These are phyloP conservation scores for Paraphaeosphaeria sporulosa DNA, from an alignment of 2,329 filamentous ascomycete genomes.

Conservation along the genomic window DNA sequence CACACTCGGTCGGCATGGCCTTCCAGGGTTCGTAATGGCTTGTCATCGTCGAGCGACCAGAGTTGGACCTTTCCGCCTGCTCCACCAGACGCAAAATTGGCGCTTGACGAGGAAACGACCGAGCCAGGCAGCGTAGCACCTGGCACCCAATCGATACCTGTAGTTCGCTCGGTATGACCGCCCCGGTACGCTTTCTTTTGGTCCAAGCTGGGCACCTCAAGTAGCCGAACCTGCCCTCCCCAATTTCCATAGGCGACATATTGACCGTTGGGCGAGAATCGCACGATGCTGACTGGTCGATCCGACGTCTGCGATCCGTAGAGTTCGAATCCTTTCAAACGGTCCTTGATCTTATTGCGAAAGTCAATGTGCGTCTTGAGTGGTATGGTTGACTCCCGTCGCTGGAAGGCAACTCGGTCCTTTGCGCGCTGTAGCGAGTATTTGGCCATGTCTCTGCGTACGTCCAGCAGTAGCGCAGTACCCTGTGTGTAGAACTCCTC, in stretches of 20 bases:
- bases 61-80: conserved; percentile 87
- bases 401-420: conserved; percentile 77
- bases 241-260: conserved; percentile 90
- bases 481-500: conserved; percentile 97
- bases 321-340: conserved; percentile 82
- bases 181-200: conserved; percentile 74
- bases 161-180: conserved; percentile 90
- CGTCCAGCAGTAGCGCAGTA: conserved; percentile 74
- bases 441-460: conserved; percentile 78
- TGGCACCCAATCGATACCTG: conserved; percentile 89
- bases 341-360: conserved; percentile 86
- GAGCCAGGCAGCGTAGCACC: conserved; percentile 76
- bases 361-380: conserved; percentile 91
- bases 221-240: conserved; percentile 86
- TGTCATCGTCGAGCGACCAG: conserved; percentile 88
- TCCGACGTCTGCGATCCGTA: conserved; percentile 94
- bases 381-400: conserved; percentile 80
- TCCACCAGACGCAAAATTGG: conserved; percentile 90
- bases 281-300: conserved; percentile 87
- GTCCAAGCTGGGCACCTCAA: conserved; percentile 83
- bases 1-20: conserved; percentile 90
- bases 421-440: conserved; percentile 87
- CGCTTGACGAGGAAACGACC: conserved; percentile 73
- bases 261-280: conserved; percentile 86
- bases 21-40: conserved; percentile 79